phyloP scores from a whole-genome alignment of 2,329 filamentous ascomycete genomes.

The Neoascochyta sp. region DNA sequence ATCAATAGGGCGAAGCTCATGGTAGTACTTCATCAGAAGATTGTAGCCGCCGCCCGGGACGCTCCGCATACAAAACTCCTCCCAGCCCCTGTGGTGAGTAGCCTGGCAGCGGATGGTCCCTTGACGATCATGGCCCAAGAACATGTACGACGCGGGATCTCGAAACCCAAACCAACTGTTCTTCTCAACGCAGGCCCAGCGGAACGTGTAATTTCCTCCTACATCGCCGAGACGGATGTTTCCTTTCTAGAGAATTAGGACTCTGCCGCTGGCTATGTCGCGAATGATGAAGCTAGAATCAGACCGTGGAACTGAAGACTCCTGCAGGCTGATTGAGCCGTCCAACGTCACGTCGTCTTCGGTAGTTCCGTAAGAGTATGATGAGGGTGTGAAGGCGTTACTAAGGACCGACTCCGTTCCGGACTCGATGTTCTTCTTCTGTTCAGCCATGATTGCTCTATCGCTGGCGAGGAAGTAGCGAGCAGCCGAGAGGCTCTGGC shows the following conservation, averaged over 20 bases:
- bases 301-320: constrained; percentile 16
- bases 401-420: too few species aligned
- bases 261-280: constrained; percentile 15
- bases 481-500: too few species aligned
- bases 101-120: constrained; percentile 9
- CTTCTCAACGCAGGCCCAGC: constrained; percentile 40
- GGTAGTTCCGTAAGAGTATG: too few species aligned
- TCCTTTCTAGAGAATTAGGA: constrained; percentile 29
- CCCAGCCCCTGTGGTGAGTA: constrained; percentile 21
- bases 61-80: constrained; percentile 29
- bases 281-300: constrained; percentile 32
- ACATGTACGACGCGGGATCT: constrained; percentile 24
- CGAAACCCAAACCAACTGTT: constrained; percentile 40
- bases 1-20: constrained; percentile 31
- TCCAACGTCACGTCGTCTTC: too few species aligned
- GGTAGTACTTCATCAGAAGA: constrained; percentile 25
- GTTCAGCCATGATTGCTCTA: too few species aligned
- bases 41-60: constrained; percentile 35
- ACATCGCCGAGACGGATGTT: constrained; percentile 24
- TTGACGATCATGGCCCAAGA: constrained; percentile 25
- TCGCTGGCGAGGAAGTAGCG: too few species aligned
- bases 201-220: constrained; percentile 9
- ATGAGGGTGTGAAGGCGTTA: too few species aligned
- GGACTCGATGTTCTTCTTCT: too few species aligned
- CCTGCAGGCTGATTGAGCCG: too few species aligned